A percentile compares a stretch with the other conserved stretches of the same genome.
Evolutionary conservation across 2,329 filamentous ascomycete species (phyloP).

Genomic region (Apiospora arundinis): DNA sequence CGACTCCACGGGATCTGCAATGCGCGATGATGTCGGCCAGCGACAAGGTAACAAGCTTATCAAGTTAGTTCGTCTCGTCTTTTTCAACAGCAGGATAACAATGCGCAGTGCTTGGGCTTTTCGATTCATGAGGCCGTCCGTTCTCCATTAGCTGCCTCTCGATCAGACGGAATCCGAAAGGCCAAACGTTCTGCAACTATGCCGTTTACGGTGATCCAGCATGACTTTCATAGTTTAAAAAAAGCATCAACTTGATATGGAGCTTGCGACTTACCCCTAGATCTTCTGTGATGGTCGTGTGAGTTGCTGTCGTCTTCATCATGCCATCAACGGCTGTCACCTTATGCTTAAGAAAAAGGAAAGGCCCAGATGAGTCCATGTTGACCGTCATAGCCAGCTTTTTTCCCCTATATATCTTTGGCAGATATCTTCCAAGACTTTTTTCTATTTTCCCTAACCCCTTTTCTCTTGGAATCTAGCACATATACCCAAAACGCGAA

Average conservation of each 20-base stretch:
- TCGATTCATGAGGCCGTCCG: slow-evolving; percentile 1
- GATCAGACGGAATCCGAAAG: not conserved
- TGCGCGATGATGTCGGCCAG: slow-evolving; percentile 9
- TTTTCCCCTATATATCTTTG: not conserved
- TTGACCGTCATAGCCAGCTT: not conserved
- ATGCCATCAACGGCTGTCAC: not conserved
- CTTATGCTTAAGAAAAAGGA: not conserved
- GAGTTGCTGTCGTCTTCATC: not conserved
- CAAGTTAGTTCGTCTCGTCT: not conserved
- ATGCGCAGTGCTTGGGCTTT: not conserved
- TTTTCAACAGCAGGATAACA: not conserved
- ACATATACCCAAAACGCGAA: not conserved
- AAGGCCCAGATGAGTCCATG: not conserved
- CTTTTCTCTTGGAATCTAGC: not conserved
- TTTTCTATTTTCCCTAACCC: no score
- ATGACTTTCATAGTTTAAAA: slow-evolving; percentile 15
- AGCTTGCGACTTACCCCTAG: not conserved
- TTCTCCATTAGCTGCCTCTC: not conserved
- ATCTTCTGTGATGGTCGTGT: not conserved
- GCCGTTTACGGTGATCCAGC: not conserved
- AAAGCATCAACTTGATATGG: slow-evolving; percentile 11
- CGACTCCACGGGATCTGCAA: not conserved
- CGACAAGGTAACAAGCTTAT: not conserved
- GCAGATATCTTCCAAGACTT: not conserved
- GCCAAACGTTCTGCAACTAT: not conserved